A percentile compares a stretch with the other conserved stretches of the same genome.
These are phyloP conservation scores for Serpula lacrymans DNA, from an alignment of 768 basidiomycete species.

Conservation along the genomic window DNA sequence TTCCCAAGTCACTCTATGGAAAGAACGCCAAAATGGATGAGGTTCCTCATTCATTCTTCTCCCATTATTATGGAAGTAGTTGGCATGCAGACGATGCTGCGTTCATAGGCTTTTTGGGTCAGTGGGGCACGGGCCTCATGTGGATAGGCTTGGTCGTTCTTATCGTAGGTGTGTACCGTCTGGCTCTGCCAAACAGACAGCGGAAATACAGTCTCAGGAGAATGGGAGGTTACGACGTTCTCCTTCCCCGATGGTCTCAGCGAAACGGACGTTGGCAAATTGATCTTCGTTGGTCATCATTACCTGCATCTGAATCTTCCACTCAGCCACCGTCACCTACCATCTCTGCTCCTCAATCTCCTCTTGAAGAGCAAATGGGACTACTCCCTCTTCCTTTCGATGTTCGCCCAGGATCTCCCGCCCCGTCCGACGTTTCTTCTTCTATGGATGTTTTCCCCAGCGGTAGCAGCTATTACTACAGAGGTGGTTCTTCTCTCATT, in stretches of 20 bases:
- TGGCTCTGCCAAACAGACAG: slow-evolving; percentile 53
- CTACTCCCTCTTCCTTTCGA: slow-evolving; percentile 65
- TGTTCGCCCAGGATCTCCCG: slow-evolving; percentile 54
- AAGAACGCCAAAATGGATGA: slow-evolving; percentile 87
- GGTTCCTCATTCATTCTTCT: slow-evolving; percentile 89
- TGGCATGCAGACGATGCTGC: slow-evolving; percentile 99
- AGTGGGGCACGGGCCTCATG: slow-evolving; percentile 87
- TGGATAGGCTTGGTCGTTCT: slow-evolving; percentile 76
- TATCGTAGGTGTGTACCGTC: slow-evolving; percentile 61
- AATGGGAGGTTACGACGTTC: slow-evolving; percentile 73
- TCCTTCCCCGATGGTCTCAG: slow-evolving; percentile 71
- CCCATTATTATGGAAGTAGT: slow-evolving; percentile 96
- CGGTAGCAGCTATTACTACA: slow-evolving; percentile 35
- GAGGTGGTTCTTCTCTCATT: slow-evolving; percentile 38
- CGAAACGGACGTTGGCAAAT: slow-evolving; percentile 73
- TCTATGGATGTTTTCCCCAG: slow-evolving; percentile 40
- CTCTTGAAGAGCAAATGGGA: slow-evolving; percentile 45
- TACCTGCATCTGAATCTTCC: slow-evolving; percentile 39
- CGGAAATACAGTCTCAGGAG: slow-evolving; percentile 57
- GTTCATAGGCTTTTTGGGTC: slow-evolving; percentile 90
- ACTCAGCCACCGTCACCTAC: slow-evolving; percentile 45
- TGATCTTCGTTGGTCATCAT: slow-evolving; percentile 55
- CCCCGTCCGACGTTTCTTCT: slow-evolving; percentile 45
- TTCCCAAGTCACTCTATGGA: slow-evolving; percentile 96
- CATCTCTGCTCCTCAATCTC: slow-evolving; percentile 44